Evolutionary conservation across 192 early-diverging fungal genomes (phyloP), one percentile per base, ranked within the genome.

Genomic region (Coemansia sp.): DNA sequence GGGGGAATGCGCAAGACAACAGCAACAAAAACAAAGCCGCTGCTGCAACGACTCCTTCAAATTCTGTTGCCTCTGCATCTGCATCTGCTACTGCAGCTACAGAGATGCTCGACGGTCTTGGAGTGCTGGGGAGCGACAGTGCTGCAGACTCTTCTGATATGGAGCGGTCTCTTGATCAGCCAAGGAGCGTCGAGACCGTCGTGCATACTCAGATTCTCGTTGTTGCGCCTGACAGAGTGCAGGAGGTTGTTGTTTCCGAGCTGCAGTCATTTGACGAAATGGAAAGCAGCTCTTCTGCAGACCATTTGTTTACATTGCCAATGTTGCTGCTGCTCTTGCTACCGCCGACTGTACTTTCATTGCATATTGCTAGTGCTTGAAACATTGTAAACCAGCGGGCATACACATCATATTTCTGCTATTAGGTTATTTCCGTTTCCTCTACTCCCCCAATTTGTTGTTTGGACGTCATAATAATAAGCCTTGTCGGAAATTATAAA

Each of bases 191-290:
- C 13, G 65, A 68, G 20, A 68, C 67, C n/a, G 58, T 68, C 7
- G 45, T 68, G 12, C 67, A 42, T 16, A 68, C 67, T 37, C 67
- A 68, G 58, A 60, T 68, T 50, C 45, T 68, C 12, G 67, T 68
- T 11, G 67, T 68, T 46, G 67, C 67, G 5, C 58, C 67, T 37
- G 67, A 59, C 57, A 39, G 37, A 41, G 13, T 59, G 5, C n/a
- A 59, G 16, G 38, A 53, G 49, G 37, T 68, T 25, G 11, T 61
- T 5, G 44, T 68, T 5, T 38, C 57, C 4, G 67, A 68, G 46
- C 58, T 58, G 41, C 32, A 57, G 2, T 9, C 10, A 9, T 38
- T 61, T n/a, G 45, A 44, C 37, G 67, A 53, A 12, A 10, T 59
- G 16, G 66, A 60, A 12, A 61, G 13, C 45, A 25, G 19, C 17